Evolutionary conservation across 2,329 filamentous ascomycete species (phyloP).

Genomic region (Botrytis galanthina): DNA sequence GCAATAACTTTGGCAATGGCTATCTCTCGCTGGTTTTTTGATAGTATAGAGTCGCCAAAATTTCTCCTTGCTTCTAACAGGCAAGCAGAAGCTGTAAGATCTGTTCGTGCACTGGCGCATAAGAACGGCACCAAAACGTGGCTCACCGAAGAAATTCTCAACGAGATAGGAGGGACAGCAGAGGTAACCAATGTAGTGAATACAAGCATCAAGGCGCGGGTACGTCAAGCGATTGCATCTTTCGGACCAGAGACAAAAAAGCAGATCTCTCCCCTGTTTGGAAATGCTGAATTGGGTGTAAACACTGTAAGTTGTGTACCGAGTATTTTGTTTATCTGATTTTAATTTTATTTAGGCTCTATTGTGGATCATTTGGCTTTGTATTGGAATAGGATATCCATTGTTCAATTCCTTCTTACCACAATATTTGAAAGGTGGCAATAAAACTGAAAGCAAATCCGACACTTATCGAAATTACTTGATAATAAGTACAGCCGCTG

Average conservation of each 20-base stretch:
- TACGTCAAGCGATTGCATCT: conserved; percentile 51
- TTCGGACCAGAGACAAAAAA: conserved; percentile 56
- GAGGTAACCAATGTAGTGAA: conserved; percentile 17
- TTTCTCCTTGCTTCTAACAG: conserved; percentile 74
- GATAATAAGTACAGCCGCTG: conserved; percentile 73
- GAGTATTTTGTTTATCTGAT: too few species aligned
- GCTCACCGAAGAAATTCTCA: conserved; percentile 69
- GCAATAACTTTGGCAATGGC: conserved; percentile 75
- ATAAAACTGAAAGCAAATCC: conserved; percentile 42
- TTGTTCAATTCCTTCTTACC: conserved; percentile 91
- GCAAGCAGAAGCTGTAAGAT: conserved; percentile 74
- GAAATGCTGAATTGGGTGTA: conserved; percentile 49
- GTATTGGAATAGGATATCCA: conserved; percentile 82
- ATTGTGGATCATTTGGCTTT: conserved; percentile 78
- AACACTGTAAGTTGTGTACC: conserved; percentile 42
- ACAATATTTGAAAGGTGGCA: conserved; percentile 69
- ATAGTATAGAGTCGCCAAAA: conserved; percentile 82
- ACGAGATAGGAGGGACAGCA: conserved; percentile 50
- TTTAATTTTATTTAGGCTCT: conserved; percentile 36
- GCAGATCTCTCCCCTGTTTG: conserved; percentile 65
- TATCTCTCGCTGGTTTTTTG: conserved; percentile 72
- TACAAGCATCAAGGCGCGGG: conserved; percentile 27
- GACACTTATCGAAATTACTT: conserved; percentile 76
- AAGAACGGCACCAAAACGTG: conserved; percentile 69
- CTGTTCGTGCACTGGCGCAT: conserved; percentile 74